phyloP scores from a whole-genome alignment of 805 yeast species.

The Yarrowia sp. region DNA sequence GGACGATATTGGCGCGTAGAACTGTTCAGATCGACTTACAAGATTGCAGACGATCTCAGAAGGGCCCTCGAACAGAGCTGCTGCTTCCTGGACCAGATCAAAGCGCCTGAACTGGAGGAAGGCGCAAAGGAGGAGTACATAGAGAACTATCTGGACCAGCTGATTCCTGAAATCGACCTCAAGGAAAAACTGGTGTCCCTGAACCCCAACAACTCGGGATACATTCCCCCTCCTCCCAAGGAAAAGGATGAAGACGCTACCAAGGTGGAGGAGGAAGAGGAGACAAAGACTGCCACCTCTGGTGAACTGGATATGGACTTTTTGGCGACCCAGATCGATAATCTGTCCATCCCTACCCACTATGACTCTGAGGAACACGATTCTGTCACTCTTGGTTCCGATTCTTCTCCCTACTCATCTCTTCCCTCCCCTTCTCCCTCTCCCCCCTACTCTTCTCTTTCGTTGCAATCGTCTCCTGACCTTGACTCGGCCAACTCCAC shows the following conservation, averaged over 20 bases:
- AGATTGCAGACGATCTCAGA: constrained; percentile 36
- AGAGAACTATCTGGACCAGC: constrained; percentile 23
- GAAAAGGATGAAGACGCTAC: neutral
- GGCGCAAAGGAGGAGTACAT: constrained; percentile 34
- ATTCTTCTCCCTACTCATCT: constrained; percentile 18
- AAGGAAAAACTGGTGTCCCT: constrained; percentile 40
- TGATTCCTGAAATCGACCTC: constrained; percentile 8
- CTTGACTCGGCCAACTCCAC: constrained; percentile 33
- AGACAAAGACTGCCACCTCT: neutral
- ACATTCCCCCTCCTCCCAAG: constrained; percentile 2
- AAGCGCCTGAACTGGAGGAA: constrained; percentile 30
- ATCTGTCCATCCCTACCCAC: constrained; percentile 6
- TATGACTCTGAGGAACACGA: constrained; percentile 8
- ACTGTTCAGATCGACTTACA: constrained; percentile 44
- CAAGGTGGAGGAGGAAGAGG: neutral
- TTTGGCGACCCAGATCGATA: constrained; percentile 9
- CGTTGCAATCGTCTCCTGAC: constrained; percentile 30
- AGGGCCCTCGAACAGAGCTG: constrained; percentile 24
- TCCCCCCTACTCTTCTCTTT: constrained; percentile 27
- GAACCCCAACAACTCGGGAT: constrained; percentile 35
- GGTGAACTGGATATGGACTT: constrained; percentile 2
- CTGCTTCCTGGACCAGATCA: constrained; percentile 26
- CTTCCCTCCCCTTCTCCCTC: constrained; percentile 25
- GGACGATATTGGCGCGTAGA: constrained; percentile 73
- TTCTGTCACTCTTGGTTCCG: neutral